Evolutionary conservation across 139 green algal species (phyloP), one percentile per base, ranked within the genome.

Genomic region (Micractinium conductrix): DNA sequence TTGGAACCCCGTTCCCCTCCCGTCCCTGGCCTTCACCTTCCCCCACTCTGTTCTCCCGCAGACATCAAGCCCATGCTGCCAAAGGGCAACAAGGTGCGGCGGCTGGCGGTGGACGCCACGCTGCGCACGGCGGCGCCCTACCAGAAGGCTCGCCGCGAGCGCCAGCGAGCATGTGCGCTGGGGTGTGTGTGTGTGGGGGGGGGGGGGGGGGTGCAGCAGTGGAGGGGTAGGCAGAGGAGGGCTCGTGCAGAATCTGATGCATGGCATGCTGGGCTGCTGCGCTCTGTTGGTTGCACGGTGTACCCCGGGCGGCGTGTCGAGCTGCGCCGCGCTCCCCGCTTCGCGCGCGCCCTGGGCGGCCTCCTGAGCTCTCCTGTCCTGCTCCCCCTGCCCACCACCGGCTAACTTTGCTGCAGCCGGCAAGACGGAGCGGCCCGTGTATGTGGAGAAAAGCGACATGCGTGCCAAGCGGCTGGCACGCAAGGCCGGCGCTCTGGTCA

Each of bases 1-100:
- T 58, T 58, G 48, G 48, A 58, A 58, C 12, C 48, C 48, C 14
- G 48, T 58, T 10, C 14, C n/a, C n/a, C n/a, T n/a, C n/a, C n/a
- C n/a, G n/a, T n/a, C n/a, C n/a, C n/a, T n/a, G n/a, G n/a, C n/a
- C 26, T 28, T 22, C 53, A 9, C 53, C 53, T 62, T 21, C 5
- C 53, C 53, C 26, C 53, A 62, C 53, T 10, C 53, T 22, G 19
- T 62, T 14, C 53, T 62, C 65, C 82, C 69, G 85, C 94, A 12
- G 98, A 99, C 95, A 98, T 99, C 91, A 99, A 99, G 93, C 97
- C 97, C 71, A 99, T 99, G 95, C 87, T 99, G 19, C 97, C 97
- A 69, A 99, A 98, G 92, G 88, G 85, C 53, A 87, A 86, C 79
- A 93, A 92, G 65, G 89, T 98, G 48, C 96, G 94, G 93, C 93